phyloP scores from a whole-genome alignment of 2,329 filamentous ascomycete genomes.

The Alternaria sp. region DNA sequence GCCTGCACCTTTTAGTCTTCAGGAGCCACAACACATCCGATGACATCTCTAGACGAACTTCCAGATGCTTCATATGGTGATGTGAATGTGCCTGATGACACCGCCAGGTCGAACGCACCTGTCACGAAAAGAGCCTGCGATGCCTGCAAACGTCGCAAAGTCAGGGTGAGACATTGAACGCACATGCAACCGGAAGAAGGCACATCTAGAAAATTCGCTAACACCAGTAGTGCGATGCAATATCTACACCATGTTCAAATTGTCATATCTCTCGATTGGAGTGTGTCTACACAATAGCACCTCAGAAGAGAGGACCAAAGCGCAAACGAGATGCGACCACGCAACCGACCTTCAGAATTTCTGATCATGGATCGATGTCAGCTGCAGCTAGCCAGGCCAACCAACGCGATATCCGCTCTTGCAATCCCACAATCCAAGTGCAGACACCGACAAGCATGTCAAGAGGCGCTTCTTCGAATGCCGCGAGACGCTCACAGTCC shows the following conservation, averaged over 20 bases:
- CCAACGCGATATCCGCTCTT: background rate
- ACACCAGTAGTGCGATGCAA: background rate
- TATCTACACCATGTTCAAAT: background rate
- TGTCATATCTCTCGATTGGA: background rate
- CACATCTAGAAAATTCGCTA: background rate
- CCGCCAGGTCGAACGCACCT: background rate
- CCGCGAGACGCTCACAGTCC: background rate
- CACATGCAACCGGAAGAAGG: background rate
- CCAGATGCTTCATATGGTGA: background rate
- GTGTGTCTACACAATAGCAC: background rate
- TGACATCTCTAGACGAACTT: background rate
- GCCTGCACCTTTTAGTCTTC: background rate
- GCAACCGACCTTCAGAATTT: background rate
- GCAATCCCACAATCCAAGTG: background rate
- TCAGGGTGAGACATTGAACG: background rate
- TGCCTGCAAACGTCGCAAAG: background rate
- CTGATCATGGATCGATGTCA: background rate
- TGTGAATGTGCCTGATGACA: background rate
- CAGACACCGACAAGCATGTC: too few species aligned
- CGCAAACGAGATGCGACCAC: background rate
- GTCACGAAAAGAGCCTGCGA: background rate
- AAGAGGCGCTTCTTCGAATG: background rate
- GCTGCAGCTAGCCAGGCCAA: background rate
- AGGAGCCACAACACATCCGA: background rate
- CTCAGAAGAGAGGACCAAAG: background rate